Base-by-base conservation (phyloP, 345 rosid species). In the Physaria fendleri region DNA sequence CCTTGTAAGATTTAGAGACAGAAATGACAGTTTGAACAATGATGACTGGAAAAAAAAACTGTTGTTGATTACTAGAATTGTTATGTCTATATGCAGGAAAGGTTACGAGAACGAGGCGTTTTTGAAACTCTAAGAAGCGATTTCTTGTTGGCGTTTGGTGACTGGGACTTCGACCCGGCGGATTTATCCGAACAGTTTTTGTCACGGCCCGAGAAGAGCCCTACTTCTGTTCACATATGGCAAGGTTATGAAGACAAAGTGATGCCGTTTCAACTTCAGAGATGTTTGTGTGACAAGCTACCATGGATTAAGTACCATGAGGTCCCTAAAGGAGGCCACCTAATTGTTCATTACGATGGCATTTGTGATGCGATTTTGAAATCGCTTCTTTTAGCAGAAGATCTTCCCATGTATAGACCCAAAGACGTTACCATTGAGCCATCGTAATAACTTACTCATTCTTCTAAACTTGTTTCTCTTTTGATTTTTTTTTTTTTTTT, bases 241-340 rank as follows among this genome's bases (percentile, higher is more conserved):
- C 93, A 88, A 74, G 98, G 98, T 17, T 60, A 58, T 12, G 87
- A 85, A 71, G 98, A 92, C 67, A 92, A 79, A 75, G 85, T 92
- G 12, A 90, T 92, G 34, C 90, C 98, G 1, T 75, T 56, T 65
- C 83, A 92, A 68, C 79, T 88, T 20, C 95, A 84, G 50, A 71
- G 96, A 41, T 82, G 53, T 64, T 71, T 88, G 38, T 73, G 84
- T 3, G 55, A 24, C 33, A 82, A 79, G 73, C 55, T 88, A 18
- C 84, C 90, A 1, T 92, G 98, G 96, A 81, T 88, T 51, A 78
- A 39, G 58, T 85, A 92, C 23, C 98, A 92, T 27, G 98, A 92
- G 70, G 81, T 92, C 23, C 78, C 83, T 35, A 82, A 77, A 25
- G 98, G 98, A 22, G 98, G 98, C 7, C 98, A 92, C 64, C 59